Evolutionary conservation across 768 basidiomycete species (phyloP).

Genomic region (Albatrellus ellisii): DNA sequence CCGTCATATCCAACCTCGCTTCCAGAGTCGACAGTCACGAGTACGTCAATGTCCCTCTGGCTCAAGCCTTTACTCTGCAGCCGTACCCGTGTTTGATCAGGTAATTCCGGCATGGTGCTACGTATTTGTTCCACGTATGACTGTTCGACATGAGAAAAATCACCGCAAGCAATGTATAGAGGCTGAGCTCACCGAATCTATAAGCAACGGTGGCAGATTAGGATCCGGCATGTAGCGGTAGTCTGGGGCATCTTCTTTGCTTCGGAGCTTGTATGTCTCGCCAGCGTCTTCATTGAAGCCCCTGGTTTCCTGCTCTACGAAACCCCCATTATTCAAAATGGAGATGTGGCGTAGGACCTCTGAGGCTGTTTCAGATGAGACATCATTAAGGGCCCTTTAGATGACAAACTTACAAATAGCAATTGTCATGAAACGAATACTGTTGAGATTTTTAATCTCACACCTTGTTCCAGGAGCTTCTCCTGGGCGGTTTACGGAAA

Average conservation of each 20-base stretch:
- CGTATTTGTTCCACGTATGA: constrained; percentile 42
- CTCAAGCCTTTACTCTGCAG: constrained; percentile 44
- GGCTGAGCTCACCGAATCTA: constrained; percentile 33
- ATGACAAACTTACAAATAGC: constrained; percentile 57
- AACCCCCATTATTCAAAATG: constrained; percentile 28
- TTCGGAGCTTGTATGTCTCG: constrained; percentile 70
- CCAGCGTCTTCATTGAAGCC: constrained; percentile 77
- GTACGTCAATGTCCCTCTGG: constrained; percentile 55
- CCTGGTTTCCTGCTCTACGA: constrained; percentile 75
- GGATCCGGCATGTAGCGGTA: constrained; percentile 98
- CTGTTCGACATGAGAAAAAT: constrained; percentile 28
- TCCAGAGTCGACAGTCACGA: constrained; percentile 60
- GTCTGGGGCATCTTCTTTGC: constrained; percentile 91
- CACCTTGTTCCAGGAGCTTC: constrained; percentile 67
- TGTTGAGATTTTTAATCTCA: constrained; percentile 96
- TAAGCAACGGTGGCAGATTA: constrained; percentile 65
- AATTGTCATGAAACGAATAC: constrained; percentile 67
- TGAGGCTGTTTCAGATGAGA: constrained; percentile 34
- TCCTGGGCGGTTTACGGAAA: constrained; percentile 69
- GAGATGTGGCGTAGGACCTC: constrained; percentile 74
- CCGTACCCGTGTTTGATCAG: constrained; percentile 43
- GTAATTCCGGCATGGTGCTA: constrained; percentile 60
- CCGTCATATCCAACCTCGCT: constrained; percentile 54
- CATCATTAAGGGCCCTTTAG: background rate
- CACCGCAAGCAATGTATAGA: constrained; percentile 1